A percentile compares a stretch with the other conserved stretches of the same genome.
Evolutionary conservation across 148 eudicot species (phyloP).

Genomic region (Rhododendron kiyosumense): DNA sequence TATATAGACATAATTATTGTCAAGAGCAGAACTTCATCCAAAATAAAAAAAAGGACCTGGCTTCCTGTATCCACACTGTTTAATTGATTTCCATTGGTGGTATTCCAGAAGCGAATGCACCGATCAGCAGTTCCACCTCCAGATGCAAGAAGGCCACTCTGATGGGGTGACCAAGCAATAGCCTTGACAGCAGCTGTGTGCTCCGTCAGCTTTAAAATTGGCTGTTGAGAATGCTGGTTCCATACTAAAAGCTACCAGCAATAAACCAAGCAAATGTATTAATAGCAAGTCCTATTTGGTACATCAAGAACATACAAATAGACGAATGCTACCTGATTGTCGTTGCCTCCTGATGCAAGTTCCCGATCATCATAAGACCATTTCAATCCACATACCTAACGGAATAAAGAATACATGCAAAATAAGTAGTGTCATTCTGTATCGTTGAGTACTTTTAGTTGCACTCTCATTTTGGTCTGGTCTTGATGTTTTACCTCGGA

Average conservation of each 20-base stretch:
- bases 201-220: slow-evolving; percentile 63
- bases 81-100: slow-evolving; percentile 75
- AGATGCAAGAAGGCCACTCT: slow-evolving; percentile 75
- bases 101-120: slow-evolving; percentile 96
- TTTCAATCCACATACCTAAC: slow-evolving; percentile 92
- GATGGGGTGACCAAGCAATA: slow-evolving; percentile 98
- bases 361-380: slow-evolving; percentile 99
- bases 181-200: slow-evolving; percentile 99
- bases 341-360: slow-evolving; percentile 98
- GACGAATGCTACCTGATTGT: slow-evolving; percentile 68
- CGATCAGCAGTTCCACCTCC: slow-evolving; percentile 99
- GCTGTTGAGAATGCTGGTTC: slow-evolving; percentile 88
- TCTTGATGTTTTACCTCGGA: slow-evolving; percentile 60
- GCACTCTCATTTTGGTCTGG: background rate
- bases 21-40: background rate
- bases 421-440: background rate
- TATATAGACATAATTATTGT: background rate
- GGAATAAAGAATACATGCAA: background rate
- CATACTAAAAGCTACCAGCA: slow-evolving; percentile 66
- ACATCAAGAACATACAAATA: background rate
- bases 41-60: slow-evolving; percentile 41
- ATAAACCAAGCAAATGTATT: slow-evolving; percentile 3
- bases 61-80: slow-evolving; percentile 89
- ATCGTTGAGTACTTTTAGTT: background rate
- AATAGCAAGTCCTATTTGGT: background rate